A percentile compares a stretch with the other conserved stretches of the same genome.
Evolutionary conservation across 1,139 yeast species (phyloP).

Genomic region (Kodamaea arcana): DNA sequence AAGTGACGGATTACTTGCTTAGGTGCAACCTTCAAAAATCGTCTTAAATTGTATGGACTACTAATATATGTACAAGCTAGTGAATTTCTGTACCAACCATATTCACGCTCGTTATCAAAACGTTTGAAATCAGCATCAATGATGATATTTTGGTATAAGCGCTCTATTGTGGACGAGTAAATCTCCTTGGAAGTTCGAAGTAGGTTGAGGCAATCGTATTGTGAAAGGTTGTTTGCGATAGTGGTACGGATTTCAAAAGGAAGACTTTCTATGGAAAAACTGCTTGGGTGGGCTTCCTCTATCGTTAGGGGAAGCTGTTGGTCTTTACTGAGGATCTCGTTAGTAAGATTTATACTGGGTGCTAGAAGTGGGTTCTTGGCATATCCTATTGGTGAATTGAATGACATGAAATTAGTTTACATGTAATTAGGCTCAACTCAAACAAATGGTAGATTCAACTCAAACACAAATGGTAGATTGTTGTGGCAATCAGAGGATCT

Average conservation of each 20-base stretch:
- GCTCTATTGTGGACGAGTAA: slow-evolving; percentile 25
- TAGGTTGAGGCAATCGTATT: slow-evolving; percentile 37
- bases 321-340: no score
- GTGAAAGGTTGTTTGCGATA: slow-evolving; percentile 35
- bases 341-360: no score
- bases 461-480: no score
- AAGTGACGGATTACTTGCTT: slow-evolving; percentile 15
- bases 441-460: no score
- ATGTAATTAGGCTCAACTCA: no score
- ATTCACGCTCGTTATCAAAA: slow-evolving; percentile 30
- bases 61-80: slow-evolving; percentile 28
- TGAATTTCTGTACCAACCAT: slow-evolving; percentile 10
- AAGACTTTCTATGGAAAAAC: slow-evolving; percentile 18
- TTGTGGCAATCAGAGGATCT: no score
- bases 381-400: slow-evolving; percentile 26
- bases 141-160: slow-evolving; percentile 36
- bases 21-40: slow-evolving; percentile 18
- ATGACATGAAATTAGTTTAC: not conserved
- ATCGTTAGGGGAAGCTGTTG: no score
- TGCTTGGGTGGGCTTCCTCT: not conserved
- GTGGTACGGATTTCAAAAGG: slow-evolving; percentile 36
- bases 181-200: slow-evolving; percentile 28
- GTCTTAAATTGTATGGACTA: slow-evolving; percentile 31
- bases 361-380: slow-evolving; percentile 19
- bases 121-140: slow-evolving; percentile 36